Evolutionary conservation across 2,329 filamentous ascomycete genomes (phyloP).

Genomic region (Samsoniella hepiali): DNA sequence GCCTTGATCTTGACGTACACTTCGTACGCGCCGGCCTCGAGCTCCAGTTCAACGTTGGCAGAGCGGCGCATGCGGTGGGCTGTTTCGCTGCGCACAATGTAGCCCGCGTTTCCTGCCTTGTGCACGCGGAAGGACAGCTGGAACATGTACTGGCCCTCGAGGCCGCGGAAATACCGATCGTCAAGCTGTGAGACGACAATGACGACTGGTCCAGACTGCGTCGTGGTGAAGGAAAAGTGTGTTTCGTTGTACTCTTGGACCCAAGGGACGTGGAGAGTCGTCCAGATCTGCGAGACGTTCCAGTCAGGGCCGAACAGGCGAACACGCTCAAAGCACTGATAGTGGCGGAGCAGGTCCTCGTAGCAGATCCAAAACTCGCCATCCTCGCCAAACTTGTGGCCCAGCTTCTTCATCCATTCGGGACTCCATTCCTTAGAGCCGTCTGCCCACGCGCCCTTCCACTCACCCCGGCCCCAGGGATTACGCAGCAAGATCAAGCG

Average conservation of each 20-base stretch:
- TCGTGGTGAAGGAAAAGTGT: conserved; percentile 50
- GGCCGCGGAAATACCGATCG: conserved; percentile 54
- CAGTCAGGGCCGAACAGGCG: conserved; percentile 56
- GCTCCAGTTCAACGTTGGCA: conserved; percentile 71
- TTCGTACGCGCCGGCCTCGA: conserved; percentile 71
- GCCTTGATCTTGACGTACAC: conserved; percentile 74
- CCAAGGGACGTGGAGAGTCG: conserved; percentile 54
- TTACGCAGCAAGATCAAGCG: conserved; percentile 67
- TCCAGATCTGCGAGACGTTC: conserved; percentile 47
- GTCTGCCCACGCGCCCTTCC: conserved; percentile 77
- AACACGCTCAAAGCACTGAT: conserved; percentile 56
- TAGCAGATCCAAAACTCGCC: conserved; percentile 63
- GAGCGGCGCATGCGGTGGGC: conserved; percentile 65
- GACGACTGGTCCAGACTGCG: conserved; percentile 48
- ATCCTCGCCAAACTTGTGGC: conserved; percentile 73
- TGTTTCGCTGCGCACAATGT: conserved; percentile 52
- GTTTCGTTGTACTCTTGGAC: conserved; percentile 52
- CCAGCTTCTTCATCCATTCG: conserved; percentile 69
- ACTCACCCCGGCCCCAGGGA: conserved; percentile 78
- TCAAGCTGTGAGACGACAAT: conserved; percentile 58
- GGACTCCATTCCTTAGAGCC: conserved; percentile 82
- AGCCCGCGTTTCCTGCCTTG: conserved; percentile 47
- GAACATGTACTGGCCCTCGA: conserved; percentile 56
- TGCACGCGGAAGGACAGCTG: conserved; percentile 54
- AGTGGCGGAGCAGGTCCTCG: conserved; percentile 56